Evolutionary conservation across 2,329 filamentous ascomycete species (phyloP), one percentile per base, ranked within the genome.

Genomic region (Venturia effusa): DNA sequence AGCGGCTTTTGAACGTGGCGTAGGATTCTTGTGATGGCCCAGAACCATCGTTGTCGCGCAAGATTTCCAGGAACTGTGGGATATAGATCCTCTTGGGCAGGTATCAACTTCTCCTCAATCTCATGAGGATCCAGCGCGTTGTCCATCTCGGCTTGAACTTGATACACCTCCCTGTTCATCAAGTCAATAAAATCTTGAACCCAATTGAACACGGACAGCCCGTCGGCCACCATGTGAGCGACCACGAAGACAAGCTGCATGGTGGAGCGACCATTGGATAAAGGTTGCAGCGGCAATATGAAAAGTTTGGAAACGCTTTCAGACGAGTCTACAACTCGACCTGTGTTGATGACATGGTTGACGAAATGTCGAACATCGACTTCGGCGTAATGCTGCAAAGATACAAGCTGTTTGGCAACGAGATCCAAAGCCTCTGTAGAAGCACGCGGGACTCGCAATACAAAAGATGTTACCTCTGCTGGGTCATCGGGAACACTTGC

Each of bases 11-110:
- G 68, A 1, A 79, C 73, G 63, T 80, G 75, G 6, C 78, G 69
- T 19, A 80, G 71, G 8, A 80, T 73, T 24, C 77, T 70, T 10
- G 76, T 73, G 8, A 81, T 72, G 6, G 74, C 73, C 79, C 79
- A 80, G 67, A 78, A 79, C 78, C 78, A 80, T 59, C 78, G 71
- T 68, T 75, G 72, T 24, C 75, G 68, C 1, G 77, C 78, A 43
- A 63, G 63, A 27, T 67, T 75, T 39, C 77, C 76, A 1, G 68
- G 55, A 0, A 79, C 71, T 0, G 66, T 67, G 1, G 78, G 77
- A 60, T 80, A 81, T 0, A 79, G 66, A 24, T 78, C 77, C 70
- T 81, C 79, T 69, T 81, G 78, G 1, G 78, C 76, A 1, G 71
- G 70, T 54, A 62, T 45, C 59, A 59, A 27, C 63, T n/a, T 62